Evolutionary conservation across 352 stramenopile species (phyloP).

Genomic region (Globisporangium nunn): DNA sequence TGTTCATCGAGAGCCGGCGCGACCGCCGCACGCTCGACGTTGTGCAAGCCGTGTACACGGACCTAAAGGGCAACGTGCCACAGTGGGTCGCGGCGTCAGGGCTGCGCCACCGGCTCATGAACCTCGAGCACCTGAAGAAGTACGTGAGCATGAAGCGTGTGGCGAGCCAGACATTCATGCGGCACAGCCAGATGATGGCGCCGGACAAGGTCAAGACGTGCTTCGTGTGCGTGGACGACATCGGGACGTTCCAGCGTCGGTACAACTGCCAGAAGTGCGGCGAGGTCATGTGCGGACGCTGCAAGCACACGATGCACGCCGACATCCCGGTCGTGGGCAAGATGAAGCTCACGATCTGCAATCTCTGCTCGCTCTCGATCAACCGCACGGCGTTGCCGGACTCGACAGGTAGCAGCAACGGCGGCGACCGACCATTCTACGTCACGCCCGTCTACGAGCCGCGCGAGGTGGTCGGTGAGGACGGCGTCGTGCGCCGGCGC

Average conservation of each 20-base stretch:
- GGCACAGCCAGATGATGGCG: conserved; percentile 55
- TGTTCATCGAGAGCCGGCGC: conserved; percentile 72
- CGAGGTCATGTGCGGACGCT: conserved; percentile 69
- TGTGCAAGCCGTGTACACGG: conserved; percentile 76
- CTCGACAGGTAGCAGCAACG: conserved; percentile 23
- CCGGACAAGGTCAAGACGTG: conserved; percentile 70
- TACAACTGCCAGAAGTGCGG: conserved; percentile 85
- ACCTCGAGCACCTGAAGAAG: conserved; percentile 71
- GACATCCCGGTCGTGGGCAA: conserved; percentile 77
- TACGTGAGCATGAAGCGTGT: conserved; percentile 78
- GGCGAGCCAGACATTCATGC: conserved; percentile 63
- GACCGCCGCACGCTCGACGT: conserved; percentile 68
- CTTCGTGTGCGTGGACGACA: conserved; percentile 77
- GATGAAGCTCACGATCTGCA: conserved; percentile 86
- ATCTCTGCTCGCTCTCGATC: conserved; percentile 64
- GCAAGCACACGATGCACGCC: conserved; percentile 69
- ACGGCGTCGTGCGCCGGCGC: conserved; percentile 27
- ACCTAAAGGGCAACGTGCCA: conserved; percentile 74
- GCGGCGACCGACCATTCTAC: conserved; percentile 45
- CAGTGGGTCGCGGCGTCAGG: conserved; percentile 56
- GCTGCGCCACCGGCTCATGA: conserved; percentile 62
- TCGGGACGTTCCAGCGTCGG: conserved; percentile 69
- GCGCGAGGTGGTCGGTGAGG: conserved; percentile 17
- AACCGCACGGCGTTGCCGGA: conserved; percentile 59
- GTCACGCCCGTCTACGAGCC: conserved; percentile 24